Base-by-base conservation (phyloP, 805 yeast genomes). In the Myxozyma geophila region DNA sequence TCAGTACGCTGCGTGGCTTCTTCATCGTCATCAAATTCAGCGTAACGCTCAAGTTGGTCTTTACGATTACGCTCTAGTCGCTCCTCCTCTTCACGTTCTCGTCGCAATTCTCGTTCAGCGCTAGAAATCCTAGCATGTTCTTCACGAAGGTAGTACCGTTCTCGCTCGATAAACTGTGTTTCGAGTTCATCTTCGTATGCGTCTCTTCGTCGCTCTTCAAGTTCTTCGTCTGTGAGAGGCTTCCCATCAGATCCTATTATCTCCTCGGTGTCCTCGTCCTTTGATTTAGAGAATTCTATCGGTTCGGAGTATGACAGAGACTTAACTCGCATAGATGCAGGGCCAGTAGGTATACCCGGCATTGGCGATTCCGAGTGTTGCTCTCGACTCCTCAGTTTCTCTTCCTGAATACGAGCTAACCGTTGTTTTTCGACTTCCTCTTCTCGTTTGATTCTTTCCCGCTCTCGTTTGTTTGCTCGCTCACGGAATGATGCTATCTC, bases 401-500 rank as follows among this genome's bases (percentile, higher is more conserved):
- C 68, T 17, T 53, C 60, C 47, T 60, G 65, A 39, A 59, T 52
- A 43, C 65, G 53, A 28, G 56, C 63, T 15, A 57, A 48, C 35
- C 66, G 51, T 7, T 47, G 47, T 19, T 56, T 49, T 21, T 67
- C 69, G 2, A 55, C 41, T n/a, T 67, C 70, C 37, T 68, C 70
- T 43, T 59, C 63, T 1, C 59, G 56, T 49, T 60, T 39, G n/a
- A 59, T 54, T 33, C 68, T 58, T 19, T 67, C 70, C 2, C 67
- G 61, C 49, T 68, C 70, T 12, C 65, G 63, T 33, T 63, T 56
- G 49, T 59, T 66, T 7, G 70, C 60, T 2, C 70, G 68, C 2
- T 68, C 67, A 43, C 70, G 51, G 51, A 68, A 68, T 33, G 68
- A 43, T 5, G 64, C 58, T 53, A 68, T 68, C 37, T 68, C 70